Evolutionary conservation across 306 rosid species (phyloP), one percentile per base, ranked within the genome.

Genomic region (Albizia julibrissin): DNA sequence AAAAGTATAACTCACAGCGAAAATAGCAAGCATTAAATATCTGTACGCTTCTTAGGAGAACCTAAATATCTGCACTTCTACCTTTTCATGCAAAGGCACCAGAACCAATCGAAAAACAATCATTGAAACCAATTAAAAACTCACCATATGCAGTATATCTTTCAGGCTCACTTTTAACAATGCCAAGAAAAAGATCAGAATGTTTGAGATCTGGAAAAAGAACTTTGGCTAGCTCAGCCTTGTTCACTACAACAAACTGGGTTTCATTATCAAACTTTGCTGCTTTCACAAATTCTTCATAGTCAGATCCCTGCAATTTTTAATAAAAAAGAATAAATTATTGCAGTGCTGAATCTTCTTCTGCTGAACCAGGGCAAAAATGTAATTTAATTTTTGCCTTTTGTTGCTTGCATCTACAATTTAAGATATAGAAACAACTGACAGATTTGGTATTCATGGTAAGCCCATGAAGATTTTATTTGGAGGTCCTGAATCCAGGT

Each of bases 91-190:
- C 22, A 39, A 47, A 71, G 70, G 26, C 49, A 56, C 40, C 31
- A 78, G 18, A 78, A 56, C 1, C 3, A 29, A 70, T 49, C 22
- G 40, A 62, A 80, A 43, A 27, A 81, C 33, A 47, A 4, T 31
- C 39, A 34, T 29, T 40, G 54, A 50, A 59, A 74, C 84, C n/a
- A 65, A 70, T 50, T 14, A 79, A 64, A 72, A 62, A 85, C 99
- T 91, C 82, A 95, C 98, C 98, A 76, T 89, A 95, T 49, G 84
- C 75, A 26, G 91, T 91, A 88, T 87, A 91, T 91, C 89, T 93
- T 88, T 95, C 99, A 0, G 94, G 92, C 83, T 95, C 97, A 24
- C 87, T 86, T 84, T 95, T 93, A 72, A 92, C 96, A 49, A 95
- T 85, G 76, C 97, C 98, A 84, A 95, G 79, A 77, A 91, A 92